These are phyloP conservation scores for Stephania japonica DNA, from an alignment of 164 flowering plant genomes.

Conservation along the genomic window DNA sequence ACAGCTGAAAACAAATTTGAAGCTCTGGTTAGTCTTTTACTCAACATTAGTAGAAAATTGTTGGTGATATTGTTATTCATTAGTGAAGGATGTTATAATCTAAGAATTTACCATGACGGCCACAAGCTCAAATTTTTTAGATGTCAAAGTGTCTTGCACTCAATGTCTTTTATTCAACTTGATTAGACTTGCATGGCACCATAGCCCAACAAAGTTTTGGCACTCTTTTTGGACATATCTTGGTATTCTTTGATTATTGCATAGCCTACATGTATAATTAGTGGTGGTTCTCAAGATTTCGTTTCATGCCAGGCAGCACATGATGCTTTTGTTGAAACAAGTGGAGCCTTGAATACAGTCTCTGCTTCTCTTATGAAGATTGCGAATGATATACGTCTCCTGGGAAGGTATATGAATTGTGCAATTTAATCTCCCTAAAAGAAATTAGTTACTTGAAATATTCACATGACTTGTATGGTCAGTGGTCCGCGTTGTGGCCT, in stretches of 20 bases:
- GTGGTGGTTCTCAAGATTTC: not conserved
- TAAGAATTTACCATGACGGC: not conserved
- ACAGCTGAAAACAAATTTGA: slow-evolving; percentile 99
- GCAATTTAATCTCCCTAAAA: not conserved
- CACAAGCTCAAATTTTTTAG: not conserved
- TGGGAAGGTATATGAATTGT: slow-evolving; percentile 61
- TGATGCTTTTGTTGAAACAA: slow-evolving; percentile 97
- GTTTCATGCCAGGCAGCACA: slow-evolving; percentile 74
- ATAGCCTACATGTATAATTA: not conserved
- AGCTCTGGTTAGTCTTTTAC: slow-evolving; percentile 63
- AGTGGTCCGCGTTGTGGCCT: slow-evolving; percentile 99
- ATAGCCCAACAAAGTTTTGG: not conserved
- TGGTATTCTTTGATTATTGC: not conserved
- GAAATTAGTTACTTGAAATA: not conserved
- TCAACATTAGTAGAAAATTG: not conserved
- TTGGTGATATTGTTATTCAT: not conserved
- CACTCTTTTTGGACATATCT: not conserved
- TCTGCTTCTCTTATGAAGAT: slow-evolving; percentile 90
- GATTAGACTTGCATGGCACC: not conserved
- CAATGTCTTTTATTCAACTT: not conserved
- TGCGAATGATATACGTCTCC: slow-evolving; percentile 84
- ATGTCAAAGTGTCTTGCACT: not conserved
- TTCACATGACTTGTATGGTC: slow-evolving; percentile 19
- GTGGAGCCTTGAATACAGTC: slow-evolving; percentile 90
- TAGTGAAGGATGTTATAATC: not conserved